Evolutionary conservation across 352 stramenopile species (phyloP).

Genomic region (Phytophthora crassamura): DNA sequence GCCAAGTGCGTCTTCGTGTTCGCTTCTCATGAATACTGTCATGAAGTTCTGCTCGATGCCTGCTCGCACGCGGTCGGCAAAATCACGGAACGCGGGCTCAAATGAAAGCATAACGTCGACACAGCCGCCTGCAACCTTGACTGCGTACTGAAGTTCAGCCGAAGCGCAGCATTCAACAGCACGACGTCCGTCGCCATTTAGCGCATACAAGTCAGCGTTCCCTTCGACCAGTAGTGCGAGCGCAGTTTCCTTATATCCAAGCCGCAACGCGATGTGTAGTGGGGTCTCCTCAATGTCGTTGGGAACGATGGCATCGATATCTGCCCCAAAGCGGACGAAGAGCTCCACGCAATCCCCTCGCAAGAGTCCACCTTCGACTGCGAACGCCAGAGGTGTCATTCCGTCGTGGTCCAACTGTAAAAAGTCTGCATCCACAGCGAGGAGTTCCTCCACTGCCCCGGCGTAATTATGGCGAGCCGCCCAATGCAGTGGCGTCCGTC

Average conservation of each 20-base stretch:
- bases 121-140: slow-evolving; percentile 73
- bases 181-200: slow-evolving; percentile 62
- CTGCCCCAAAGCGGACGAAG: slow-evolving; percentile 58
- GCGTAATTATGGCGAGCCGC: slow-evolving; percentile 76
- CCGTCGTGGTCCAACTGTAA: slow-evolving; percentile 61
- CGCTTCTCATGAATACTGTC: slow-evolving; percentile 74
- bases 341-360: slow-evolving; percentile 54
- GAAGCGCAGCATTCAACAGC: slow-evolving; percentile 81
- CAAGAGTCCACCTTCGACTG: slow-evolving; percentile 59
- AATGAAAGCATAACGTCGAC: slow-evolving; percentile 85
- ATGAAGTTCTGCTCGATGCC: slow-evolving; percentile 81
- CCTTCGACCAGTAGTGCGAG: slow-evolving; percentile 69
- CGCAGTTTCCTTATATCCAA: slow-evolving; percentile 63
- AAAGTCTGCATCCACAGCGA: slow-evolving; percentile 58
- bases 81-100: slow-evolving; percentile 63
- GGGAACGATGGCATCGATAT: slow-evolving; percentile 53
- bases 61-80: slow-evolving; percentile 64
- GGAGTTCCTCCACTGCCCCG: slow-evolving; percentile 56
- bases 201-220: slow-evolving; percentile 54
- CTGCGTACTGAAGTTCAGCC: slow-evolving; percentile 74
- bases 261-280: slow-evolving; percentile 73
- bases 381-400: slow-evolving; percentile 74
- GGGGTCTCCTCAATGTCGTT: slow-evolving; percentile 72
- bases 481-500: slow-evolving; percentile 79
- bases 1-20: slow-evolving; percentile 39